Evolutionary conservation across 2,329 filamentous ascomycete species (phyloP).

Genomic region (Pseudogymnoascus sp.): DNA sequence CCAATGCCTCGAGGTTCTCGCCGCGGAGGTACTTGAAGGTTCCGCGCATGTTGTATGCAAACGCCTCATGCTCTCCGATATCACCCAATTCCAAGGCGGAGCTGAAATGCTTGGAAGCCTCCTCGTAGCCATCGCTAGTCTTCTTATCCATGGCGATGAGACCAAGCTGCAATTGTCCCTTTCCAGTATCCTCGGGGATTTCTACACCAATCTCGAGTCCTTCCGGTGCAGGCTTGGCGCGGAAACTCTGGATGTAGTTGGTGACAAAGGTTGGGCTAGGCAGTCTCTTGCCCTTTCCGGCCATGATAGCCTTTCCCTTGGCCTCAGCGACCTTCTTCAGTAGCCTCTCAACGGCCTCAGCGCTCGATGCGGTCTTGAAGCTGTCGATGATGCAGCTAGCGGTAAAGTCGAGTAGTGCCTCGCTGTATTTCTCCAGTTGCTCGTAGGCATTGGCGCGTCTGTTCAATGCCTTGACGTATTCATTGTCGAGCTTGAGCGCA

Average conservation of each 20-base stretch:
- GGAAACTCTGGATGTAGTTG: conserved; percentile 99
- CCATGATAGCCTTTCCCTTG: conserved; percentile 85
- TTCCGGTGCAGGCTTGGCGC: conserved; percentile 67
- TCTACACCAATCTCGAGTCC: conserved; percentile 80
- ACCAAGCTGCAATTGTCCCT: conserved; percentile 79
- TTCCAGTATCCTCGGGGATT: conserved; percentile 68
- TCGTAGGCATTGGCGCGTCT: conserved; percentile 95
- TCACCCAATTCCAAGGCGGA: conserved; percentile 77
- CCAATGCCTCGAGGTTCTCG: conserved; percentile 74
- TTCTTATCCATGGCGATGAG: conserved; percentile 74
- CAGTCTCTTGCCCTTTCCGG: conserved; percentile 71
- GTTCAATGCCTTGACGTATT: conserved; percentile 97
- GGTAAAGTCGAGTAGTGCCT: conserved; percentile 94
- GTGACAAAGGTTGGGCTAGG: conserved; percentile 95
- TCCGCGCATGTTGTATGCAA: conserved; percentile 93
- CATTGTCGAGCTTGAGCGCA: conserved; percentile 83
- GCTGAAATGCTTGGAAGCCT: conserved; percentile 79
- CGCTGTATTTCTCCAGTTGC: conserved; percentile 82
- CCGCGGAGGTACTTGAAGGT: conserved; percentile 92
- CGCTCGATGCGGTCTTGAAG: conserved; percentile 86
- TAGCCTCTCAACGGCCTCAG: conserved; percentile 82
- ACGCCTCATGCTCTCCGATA: conserved; percentile 74
- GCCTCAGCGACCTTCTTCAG: conserved; percentile 95
- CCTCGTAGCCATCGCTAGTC: conserved; percentile 85
- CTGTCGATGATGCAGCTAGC: conserved; percentile 98